Evolutionary conservation across 768 basidiomycete species (phyloP), one percentile per base, ranked within the genome.

Genomic region (Serendipita vermifera): DNA sequence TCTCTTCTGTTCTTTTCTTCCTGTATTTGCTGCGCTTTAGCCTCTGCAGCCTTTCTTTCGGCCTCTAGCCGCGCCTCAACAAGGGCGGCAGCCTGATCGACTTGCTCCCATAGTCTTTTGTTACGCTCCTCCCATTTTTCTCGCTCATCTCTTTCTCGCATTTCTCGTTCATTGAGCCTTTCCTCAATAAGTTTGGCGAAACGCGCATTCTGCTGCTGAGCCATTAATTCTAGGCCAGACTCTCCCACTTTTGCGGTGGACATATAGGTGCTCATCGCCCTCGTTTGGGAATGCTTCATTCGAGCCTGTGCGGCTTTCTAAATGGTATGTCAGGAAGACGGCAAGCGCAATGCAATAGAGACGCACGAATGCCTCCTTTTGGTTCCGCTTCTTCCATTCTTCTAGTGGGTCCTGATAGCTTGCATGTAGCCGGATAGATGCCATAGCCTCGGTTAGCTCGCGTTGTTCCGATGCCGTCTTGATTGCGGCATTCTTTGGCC

Each of bases 51-150:
- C 62, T 65, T 70, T 57, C 76, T 70, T 65, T 86, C 83, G 20
- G 74, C 79, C 57, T 81, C 82, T 35, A 80, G 61, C 56, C 65
- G 71, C 58, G 66, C 71, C 38, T 38, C 40, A 20, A 53, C 46
- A 36, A 17, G 17, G 22, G 55, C 55, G 26, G 38, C 43, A 3
- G 38, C 35, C 33, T 55, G 32, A 6, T 72, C 73, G 20, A 76
- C 66, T 58, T 78, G 82, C 27, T 79, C 81, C 59, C 85, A 81
- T 63, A 86, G 83, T 2, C 68, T 29, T 62, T 75, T 75, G 59
- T 87, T 87, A 5, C 74, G 79, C 2, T 59, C 64, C 66, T 87
- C 83, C 54, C 85, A 77, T 3, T 80, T 72, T 26, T 78, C 72
- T 70, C 79, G 80, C 33, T 79, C 68, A 51, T 63, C 62, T 40